A percentile compares a stretch with the other conserved stretches of the same genome.
Conservation (phyloP, 305 asterid genomes). For the Fraxinus floribunda region DNA sequence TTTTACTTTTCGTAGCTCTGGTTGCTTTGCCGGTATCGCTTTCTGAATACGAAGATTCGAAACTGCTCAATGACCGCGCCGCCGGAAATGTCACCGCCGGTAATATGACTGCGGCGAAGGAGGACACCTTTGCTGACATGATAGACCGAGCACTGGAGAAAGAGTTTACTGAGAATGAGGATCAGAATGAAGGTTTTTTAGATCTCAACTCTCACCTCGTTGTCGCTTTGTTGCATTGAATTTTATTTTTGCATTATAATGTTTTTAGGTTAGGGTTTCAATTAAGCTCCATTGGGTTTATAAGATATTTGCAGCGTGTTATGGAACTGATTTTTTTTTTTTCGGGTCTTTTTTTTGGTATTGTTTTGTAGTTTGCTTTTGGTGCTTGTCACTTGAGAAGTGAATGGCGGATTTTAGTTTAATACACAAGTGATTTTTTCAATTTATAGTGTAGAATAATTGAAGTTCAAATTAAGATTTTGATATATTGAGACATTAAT, state of each 20-base stretch:
- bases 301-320: not conserved
- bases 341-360: not conserved
- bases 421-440: not conserved
- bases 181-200: constrained; percentile 75
- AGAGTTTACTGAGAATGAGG: constrained; percentile 90
- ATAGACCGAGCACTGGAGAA: constrained; percentile 93
- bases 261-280: not conserved
- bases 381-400: not conserved
- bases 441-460: not conserved
- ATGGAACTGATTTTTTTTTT: not conserved
- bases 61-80: constrained; percentile 29
- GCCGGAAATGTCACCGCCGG: constrained; percentile 39
- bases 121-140: constrained; percentile 89
- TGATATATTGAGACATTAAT: not conserved
- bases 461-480: not conserved
- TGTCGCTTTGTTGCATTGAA: not conserved
- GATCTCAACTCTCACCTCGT: constrained; percentile 41
- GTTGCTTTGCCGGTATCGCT: constrained; percentile 13
- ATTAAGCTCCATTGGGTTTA: not conserved
- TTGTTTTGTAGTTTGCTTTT: not conserved
- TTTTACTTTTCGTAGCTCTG: constrained; percentile 33
- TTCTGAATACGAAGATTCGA: constrained; percentile 35
- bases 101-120: constrained; percentile 51
- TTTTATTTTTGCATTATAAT: not conserved
- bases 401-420: not conserved